Percentiles rank a stretch among this genome's conserved stretches.
These are phyloP conservation scores for Colletotrichum sp. DNA, from an alignment of 2,329 filamentous ascomycete genomes.

Conservation along the genomic window DNA sequence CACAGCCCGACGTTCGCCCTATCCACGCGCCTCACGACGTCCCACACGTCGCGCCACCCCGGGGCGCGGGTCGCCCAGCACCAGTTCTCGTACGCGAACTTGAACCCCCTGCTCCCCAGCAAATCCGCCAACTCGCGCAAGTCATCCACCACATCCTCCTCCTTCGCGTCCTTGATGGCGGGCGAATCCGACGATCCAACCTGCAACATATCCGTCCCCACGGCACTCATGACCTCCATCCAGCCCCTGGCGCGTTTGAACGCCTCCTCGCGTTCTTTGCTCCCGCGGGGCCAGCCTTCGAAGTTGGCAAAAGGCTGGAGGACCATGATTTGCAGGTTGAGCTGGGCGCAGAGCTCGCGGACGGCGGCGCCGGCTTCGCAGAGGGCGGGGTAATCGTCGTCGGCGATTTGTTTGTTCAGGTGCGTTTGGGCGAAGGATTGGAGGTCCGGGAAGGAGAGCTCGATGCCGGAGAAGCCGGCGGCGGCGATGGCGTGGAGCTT, in stretches of 20 bases:
- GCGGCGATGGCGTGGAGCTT: conserved; percentile 68
- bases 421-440: conserved; percentile 61
- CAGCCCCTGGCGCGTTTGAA: conserved; percentile 69
- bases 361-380: conserved; percentile 60
- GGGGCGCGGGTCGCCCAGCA: conserved; percentile 78
- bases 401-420: conserved; percentile 51
- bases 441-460: conserved; percentile 78
- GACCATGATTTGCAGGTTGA: conserved; percentile 68
- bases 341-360: conserved; percentile 55
- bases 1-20: conserved; percentile 74
- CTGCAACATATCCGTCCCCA: conserved; percentile 74
- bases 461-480: conserved; percentile 72
- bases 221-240: conserved; percentile 74
- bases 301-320: conserved; percentile 80
- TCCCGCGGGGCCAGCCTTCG: conserved; percentile 72
- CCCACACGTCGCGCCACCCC: conserved; percentile 73
- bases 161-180: conserved; percentile 54
- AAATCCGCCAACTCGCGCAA: conserved; percentile 69
- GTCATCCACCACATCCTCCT: conserved; percentile 59
- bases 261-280: conserved; percentile 63
- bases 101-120: conserved; percentile 59
- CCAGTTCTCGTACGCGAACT: conserved; percentile 82
- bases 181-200: conserved; percentile 69
- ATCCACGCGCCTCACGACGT: conserved; percentile 67
- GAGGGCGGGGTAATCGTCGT: conserved; percentile 66